Conservation (phyloP, 805 yeast species). For the Tetrapisispora fleetii region DNA sequence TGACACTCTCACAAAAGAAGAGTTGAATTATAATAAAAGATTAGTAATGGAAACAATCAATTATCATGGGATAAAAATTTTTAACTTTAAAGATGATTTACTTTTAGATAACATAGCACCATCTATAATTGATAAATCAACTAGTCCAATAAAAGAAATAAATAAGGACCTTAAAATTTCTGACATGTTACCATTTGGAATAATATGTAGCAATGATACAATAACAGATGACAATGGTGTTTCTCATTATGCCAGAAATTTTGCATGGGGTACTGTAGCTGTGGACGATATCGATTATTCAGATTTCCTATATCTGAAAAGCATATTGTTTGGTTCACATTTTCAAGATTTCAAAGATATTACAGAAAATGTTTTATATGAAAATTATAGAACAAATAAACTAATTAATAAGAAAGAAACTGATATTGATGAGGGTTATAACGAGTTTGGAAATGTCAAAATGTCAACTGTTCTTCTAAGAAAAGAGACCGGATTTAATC, state of each 20-base stretch:
- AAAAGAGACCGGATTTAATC: neutral
- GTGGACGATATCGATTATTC: constrained; percentile 49
- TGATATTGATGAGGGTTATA: neutral
- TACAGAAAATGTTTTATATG: constrained; percentile 69
- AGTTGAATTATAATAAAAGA: constrained; percentile 42
- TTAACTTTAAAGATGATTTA: constrained; percentile 60
- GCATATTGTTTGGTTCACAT: constrained; percentile 66
- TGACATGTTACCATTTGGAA: constrained; percentile 50
- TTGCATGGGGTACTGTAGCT: constrained; percentile 60
- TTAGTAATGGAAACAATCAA: constrained; percentile 47
- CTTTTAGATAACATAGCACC: constrained; percentile 10
- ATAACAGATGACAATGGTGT: constrained; percentile 10
- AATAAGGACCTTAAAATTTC: constrained; percentile 12
- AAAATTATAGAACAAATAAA: constrained; percentile 65
- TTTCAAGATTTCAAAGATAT: constrained; percentile 72
- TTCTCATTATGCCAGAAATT: constrained; percentile 41
- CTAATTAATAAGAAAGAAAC: constrained; percentile 35
- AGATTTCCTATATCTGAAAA: constrained; percentile 63
- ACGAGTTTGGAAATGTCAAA: neutral
- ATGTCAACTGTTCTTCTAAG: neutral
- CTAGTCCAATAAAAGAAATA: neutral
- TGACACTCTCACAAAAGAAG: constrained; percentile 64
- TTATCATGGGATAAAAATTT: constrained; percentile 47
- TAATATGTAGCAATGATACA: constrained; percentile 44
- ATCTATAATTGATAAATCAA: constrained; percentile 12